A percentile compares a stretch with the other conserved stretches of the same genome.
Conservation (phyloP, 768 basidiomycete genomes). For the Tricholoma saponaceum region DNA sequence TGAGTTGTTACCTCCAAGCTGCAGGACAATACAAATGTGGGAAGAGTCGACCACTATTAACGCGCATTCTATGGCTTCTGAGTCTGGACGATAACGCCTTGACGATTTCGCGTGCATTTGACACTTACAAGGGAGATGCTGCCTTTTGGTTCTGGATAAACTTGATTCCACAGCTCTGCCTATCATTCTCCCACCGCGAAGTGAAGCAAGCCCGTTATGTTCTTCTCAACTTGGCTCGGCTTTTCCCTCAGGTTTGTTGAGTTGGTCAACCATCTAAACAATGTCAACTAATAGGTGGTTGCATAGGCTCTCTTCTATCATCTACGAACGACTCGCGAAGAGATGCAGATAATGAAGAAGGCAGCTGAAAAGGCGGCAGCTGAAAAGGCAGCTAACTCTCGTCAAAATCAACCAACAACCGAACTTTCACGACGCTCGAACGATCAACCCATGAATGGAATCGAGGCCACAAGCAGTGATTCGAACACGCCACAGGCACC, state of each 20-base stretch:
- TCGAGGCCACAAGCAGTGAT: constrained; percentile 20
- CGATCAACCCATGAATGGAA: constrained; percentile 22
- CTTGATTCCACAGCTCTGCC: constrained; percentile 87
- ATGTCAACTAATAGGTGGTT: constrained; percentile 5
- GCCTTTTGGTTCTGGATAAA: constrained; percentile 99
- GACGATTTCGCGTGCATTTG: constrained; percentile 78
- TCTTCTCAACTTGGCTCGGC: constrained; percentile 83
- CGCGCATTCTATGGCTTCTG: constrained; percentile 93
- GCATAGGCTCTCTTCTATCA: constrained; percentile 91
- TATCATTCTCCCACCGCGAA: constrained; percentile 88
- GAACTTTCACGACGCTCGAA: constrained; percentile 29
- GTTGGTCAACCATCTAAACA: not conserved
- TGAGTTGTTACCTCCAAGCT: constrained; percentile 97
- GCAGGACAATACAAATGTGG: constrained; percentile 92
- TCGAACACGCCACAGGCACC: constrained; percentile 16
- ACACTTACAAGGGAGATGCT: constrained; percentile 93
- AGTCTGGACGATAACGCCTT: constrained; percentile 80
- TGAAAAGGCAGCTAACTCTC: constrained; percentile 27
- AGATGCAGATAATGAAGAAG: constrained; percentile 38
- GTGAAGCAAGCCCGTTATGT: constrained; percentile 90
- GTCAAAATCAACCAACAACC: constrained; percentile 19
- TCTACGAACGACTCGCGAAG: constrained; percentile 65
- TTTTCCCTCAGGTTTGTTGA: constrained; percentile 80
- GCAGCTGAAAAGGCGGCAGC: constrained; percentile 36
- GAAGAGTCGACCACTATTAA: constrained; percentile 88